phyloP scores from a whole-genome alignment of 2,329 filamentous ascomycete species.

The Tolypocladium guangdongense region DNA sequence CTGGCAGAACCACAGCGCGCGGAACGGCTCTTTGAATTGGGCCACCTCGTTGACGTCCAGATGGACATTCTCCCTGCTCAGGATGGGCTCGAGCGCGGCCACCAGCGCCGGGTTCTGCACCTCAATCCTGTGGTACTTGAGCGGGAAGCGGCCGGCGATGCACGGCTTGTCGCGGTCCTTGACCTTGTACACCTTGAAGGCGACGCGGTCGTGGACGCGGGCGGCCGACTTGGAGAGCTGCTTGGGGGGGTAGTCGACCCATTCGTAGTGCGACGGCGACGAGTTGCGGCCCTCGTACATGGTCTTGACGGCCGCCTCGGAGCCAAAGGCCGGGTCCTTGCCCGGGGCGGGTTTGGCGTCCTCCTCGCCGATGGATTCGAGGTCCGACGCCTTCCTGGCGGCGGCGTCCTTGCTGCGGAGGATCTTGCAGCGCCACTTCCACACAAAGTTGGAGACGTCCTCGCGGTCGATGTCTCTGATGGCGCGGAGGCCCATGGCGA shows the following conservation, averaged over 20 bases:
- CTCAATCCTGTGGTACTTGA: constrained; percentile 29
- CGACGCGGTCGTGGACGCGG: constrained; percentile 25
- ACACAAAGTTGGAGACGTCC: constrained; percentile 15
- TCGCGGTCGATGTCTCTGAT: constrained; percentile 8
- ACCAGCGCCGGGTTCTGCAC: constrained; percentile 32
- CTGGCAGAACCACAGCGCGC: constrained; percentile 31
- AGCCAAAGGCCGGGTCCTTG: constrained; percentile 17
- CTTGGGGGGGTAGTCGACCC: constrained; percentile 30
- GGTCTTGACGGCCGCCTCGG: constrained; percentile 23
- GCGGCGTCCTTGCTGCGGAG: constrained; percentile 10
- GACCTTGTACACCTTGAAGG: constrained; percentile 35
- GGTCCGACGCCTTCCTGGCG: constrained; percentile 5
- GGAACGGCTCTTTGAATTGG: constrained; percentile 28
- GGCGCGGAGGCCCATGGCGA: constrained; percentile 7
- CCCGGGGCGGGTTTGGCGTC: neutral
- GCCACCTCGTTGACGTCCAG: constrained; percentile 25
- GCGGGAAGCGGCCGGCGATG: constrained; percentile 23
- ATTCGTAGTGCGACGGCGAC: constrained; percentile 15
- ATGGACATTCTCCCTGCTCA: constrained; percentile 28
- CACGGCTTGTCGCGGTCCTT: constrained; percentile 29
- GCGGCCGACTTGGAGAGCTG: constrained; percentile 27
- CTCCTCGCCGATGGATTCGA: neutral
- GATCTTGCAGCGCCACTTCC: constrained; percentile 22
- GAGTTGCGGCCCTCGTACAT: constrained; percentile 26
- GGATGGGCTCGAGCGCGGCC: constrained; percentile 28